phyloP scores from a whole-genome alignment of 306 rosid genomes.

The Glycine latifolia region DNA sequence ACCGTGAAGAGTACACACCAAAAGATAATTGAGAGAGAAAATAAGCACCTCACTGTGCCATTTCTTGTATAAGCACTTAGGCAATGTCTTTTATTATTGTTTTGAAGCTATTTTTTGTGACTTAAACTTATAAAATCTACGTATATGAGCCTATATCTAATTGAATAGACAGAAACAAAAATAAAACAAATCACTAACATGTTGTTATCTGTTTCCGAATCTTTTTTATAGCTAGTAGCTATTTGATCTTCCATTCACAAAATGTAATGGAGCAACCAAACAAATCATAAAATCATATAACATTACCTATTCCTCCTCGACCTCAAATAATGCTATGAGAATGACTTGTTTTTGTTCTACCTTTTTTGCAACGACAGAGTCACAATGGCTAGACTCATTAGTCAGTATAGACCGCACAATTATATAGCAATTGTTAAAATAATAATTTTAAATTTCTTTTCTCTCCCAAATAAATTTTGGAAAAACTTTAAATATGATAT shows the following conservation, averaged over 20 bases:
- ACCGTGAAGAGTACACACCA: too few species aligned
- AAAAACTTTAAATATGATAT: neutral
- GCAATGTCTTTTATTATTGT: too few species aligned
- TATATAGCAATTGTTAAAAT: neutral
- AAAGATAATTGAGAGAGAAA: too few species aligned
- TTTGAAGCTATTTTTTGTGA: too few species aligned
- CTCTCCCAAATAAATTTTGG: neutral
- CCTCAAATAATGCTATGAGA: slow-evolving; percentile 13
- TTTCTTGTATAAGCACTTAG: too few species aligned
- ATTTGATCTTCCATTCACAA: slow-evolving; percentile 8
- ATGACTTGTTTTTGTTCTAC: slow-evolving; percentile 19
- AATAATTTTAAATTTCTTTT: neutral
- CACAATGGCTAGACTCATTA: slow-evolving; percentile 9
- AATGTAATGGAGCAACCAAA: slow-evolving; percentile 32
- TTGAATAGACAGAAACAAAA: neutral
- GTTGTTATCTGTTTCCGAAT: slow-evolving; percentile 25
- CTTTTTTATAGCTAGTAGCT: neutral
- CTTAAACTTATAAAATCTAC: too few species aligned
- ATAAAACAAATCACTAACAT: slow-evolving; percentile 6
- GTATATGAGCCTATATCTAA: too few species aligned
- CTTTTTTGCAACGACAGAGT: neutral
- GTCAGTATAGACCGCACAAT: slow-evolving; percentile 10
- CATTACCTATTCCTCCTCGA: slow-evolving; percentile 7
- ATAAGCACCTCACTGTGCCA: too few species aligned
- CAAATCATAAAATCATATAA: slow-evolving; percentile 16